Conservation (phyloP, 495 filamentous ascomycete species). For the Daldinia grandis region DNA sequence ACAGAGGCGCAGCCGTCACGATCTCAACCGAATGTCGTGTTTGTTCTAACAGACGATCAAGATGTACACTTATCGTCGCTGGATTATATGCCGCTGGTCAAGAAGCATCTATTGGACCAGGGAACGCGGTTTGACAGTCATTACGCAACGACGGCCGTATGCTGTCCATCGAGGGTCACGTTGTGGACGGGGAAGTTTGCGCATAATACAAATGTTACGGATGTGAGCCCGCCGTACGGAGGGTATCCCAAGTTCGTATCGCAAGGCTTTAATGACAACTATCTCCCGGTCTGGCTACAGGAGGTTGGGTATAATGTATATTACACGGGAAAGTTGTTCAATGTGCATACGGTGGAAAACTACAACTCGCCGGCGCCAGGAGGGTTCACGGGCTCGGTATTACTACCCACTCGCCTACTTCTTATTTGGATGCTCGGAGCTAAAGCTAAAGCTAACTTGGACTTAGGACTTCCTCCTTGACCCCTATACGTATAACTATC, state of each 20-base stretch:
- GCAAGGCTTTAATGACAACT: slow-evolving; percentile 69
- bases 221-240: slow-evolving; percentile 68
- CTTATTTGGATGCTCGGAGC: neutral
- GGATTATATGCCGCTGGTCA: slow-evolving; percentile 61
- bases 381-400: slow-evolving; percentile 60
- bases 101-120: slow-evolving; percentile 56
- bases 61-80: slow-evolving; percentile 64
- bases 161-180: slow-evolving; percentile 68
- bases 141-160: slow-evolving; percentile 66
- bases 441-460: slow-evolving; percentile 10
- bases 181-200: slow-evolving; percentile 70
- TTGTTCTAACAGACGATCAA: slow-evolving; percentile 70
- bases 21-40: slow-evolving; percentile 50
- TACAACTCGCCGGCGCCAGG: slow-evolving; percentile 63
- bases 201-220: slow-evolving; percentile 77
- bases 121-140: slow-evolving; percentile 63
- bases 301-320: slow-evolving; percentile 71
- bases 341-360: slow-evolving; percentile 63
- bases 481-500: slow-evolving; percentile 71
- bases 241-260: slow-evolving; percentile 72
- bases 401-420: neutral
- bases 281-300: slow-evolving; percentile 71
- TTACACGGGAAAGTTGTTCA: slow-evolving; percentile 75
- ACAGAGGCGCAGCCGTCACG: neutral
- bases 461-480: slow-evolving; percentile 69